phyloP scores from a whole-genome alignment of 1,284 basidiomycete genomes.

The Apiotrichum sp. region DNA sequence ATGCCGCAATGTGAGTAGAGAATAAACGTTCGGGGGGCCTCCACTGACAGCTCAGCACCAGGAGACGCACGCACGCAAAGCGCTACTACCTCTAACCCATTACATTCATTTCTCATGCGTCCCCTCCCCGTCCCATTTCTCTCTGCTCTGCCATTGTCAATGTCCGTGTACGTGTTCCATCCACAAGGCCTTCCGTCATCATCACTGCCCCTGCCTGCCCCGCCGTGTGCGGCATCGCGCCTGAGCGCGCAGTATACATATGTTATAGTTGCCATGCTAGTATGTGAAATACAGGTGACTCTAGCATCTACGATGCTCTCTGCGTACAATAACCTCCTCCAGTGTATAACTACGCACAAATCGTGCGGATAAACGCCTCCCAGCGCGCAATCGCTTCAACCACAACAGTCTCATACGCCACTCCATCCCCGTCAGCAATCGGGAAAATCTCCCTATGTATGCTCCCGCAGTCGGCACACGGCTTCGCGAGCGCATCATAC shows the following conservation, averaged over 20 bases:
- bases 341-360: slow-evolving; percentile 4
- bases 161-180: too few relatives aligned
- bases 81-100: slow-evolving; percentile 10
- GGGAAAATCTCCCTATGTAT: slow-evolving; percentile 44
- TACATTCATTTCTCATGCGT: not conserved
- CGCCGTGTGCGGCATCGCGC: too few relatives aligned
- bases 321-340: not conserved
- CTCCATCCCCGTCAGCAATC: slow-evolving; percentile 11
- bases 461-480: slow-evolving; percentile 38
- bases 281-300: too few relatives aligned
- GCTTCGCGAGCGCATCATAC: slow-evolving; percentile 18
- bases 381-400: slow-evolving; percentile 38
- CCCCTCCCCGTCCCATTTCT: not conserved
- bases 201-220: too few relatives aligned
- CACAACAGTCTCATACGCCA: slow-evolving; percentile 35
- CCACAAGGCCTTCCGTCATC: too few relatives aligned
- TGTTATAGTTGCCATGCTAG: too few relatives aligned
- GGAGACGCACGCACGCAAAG: slow-evolving; percentile 6
- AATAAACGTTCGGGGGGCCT: not conserved
- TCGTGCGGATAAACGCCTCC: slow-evolving; percentile 37
- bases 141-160: not conserved
- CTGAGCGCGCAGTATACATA: too few relatives aligned
- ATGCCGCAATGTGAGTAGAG: slow-evolving; percentile 1
- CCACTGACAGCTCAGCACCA: not conserved
- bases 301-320: not conserved